Evolutionary conservation across 306 rosid species (phyloP), one percentile per base, ranked within the genome.

Genomic region (Ormosia semicastrata): DNA sequence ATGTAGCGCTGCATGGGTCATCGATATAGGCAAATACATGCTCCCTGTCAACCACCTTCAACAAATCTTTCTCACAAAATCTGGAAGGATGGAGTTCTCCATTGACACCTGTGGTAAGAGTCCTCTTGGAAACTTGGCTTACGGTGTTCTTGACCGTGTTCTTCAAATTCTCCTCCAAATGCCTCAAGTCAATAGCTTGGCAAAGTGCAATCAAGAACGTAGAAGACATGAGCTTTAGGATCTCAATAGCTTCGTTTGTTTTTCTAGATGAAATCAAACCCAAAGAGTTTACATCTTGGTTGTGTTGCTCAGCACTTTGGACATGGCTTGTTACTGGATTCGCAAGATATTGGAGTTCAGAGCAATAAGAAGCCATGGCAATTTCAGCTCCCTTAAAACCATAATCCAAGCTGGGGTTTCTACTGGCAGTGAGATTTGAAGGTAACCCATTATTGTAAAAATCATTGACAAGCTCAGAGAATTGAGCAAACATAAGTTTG

Each of bases 351-450:
- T 86, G 89, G 2, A 86, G 77, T 47, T 86, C 89, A 4, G 89
- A 86, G 43, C 89, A 86, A 32, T 86, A 86, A 66, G 89, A 83
- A 49, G 89, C 89, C 89, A 86, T 86, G 64, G 89, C 89, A 43
- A 86, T 73, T 66, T 86, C 98, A 17, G 92, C 88, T 4, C 97
- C 98, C 79, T 94, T 94, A 71, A 94, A 89, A 4, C 98, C 97
- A 34, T 94, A 94, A 75, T 94, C 98, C 90, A 94, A 83, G 75
- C 98, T 94, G 0, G 98, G 98, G 57, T 94, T 89, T 69, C 97
- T 87, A 2, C 93, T 81, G 1, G 87, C 98, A 6, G 97, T 75
- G 17, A 94, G 92, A 71, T 94, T 94, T 3, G 98, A 94, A 32
- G 98, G 97, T 71, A 94, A 41, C 0, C 98, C 98, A 12, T 94